A percentile compares a stretch with the other conserved stretches of the same genome.
Evolutionary conservation across 768 basidiomycete species (phyloP).

Genomic region (Daedalea quercina): DNA sequence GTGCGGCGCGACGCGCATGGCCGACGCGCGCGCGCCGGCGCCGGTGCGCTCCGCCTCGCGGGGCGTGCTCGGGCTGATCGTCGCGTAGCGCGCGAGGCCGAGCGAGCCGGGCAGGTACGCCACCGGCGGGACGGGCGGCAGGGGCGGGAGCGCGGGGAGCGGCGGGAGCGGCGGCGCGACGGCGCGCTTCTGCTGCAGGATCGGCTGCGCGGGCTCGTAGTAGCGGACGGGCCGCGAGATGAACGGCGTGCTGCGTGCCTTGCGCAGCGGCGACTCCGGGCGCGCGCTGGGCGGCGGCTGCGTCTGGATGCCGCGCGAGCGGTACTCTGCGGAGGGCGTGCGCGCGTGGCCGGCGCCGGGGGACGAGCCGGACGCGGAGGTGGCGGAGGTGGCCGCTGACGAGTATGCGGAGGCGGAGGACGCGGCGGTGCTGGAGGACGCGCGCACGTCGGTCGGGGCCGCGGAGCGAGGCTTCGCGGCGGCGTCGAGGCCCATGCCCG

Average conservation of each 20-base stretch:
- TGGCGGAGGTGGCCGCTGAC: not conserved
- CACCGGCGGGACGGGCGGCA: not conserved
- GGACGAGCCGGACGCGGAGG: not conserved
- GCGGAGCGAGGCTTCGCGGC: not conserved
- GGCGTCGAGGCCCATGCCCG: not conserved
- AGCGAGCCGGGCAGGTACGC: not conserved
- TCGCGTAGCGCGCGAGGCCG: not conserved
- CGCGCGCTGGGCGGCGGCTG: not conserved
- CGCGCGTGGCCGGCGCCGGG: not conserved
- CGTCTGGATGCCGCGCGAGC: not conserved
- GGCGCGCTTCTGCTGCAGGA: not conserved
- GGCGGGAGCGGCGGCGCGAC: not conserved
- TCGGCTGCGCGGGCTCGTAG: not conserved
- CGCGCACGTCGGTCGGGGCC: not conserved
- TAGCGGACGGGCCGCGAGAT: not conserved
- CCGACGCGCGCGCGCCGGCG: not conserved
- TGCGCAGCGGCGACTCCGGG: not conserved
- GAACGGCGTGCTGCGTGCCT: slow-evolving; percentile 1
- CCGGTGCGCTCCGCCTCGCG: not conserved
- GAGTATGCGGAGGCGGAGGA: not conserved
- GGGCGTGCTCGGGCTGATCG: not conserved
- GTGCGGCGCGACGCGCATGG: not conserved
- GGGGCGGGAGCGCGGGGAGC: not conserved
- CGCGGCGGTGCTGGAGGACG: not conserved
- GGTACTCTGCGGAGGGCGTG: not conserved